Base-by-base conservation (phyloP, 2,329 filamentous ascomycete genomes). In the Calonectria montana region DNA sequence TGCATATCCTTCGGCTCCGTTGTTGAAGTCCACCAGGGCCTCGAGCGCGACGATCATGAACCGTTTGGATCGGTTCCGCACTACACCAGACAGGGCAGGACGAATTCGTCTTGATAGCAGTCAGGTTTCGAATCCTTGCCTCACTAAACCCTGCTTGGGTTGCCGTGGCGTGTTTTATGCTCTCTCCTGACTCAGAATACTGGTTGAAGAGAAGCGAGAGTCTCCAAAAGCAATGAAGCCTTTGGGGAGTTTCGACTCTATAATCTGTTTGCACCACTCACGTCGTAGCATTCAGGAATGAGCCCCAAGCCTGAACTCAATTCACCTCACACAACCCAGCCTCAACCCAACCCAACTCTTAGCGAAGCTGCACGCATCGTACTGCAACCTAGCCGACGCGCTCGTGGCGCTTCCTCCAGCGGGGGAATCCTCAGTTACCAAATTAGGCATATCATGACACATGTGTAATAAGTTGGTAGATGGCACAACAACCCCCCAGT, bases 91-190 rank as follows among this genome's bases (percentile, higher is more conserved):
- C 45, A 41, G 27, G 13, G 55, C 57, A 61, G 57, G 57, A 61
- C 37, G 21, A 43, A 61, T 18, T 57, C 16, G 29, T 61, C 9
- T 37, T n/a, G 27, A 65, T 63, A 37, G 37, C 45, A 41, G 53
- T 43, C 35, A 16, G 41, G 63, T 27, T 41, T 29, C 29, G 57
- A 21, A 21, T 63, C 37, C 55, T 63, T 27, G 25, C 21, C 41
- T 29, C 21, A 37, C 53, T 55, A 53, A 53, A 37, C 53, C 37
- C 21, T 15, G 29, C 43, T 63, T 47, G 55, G 63, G 4, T 70
- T 63, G 31, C 68, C 62, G 68, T 67, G 63, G 63, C 62, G 62
- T 66, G 21, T 53, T 27, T 31, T 41, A 50, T 31, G 21, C 35
- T 31, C 45, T 61, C 27, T 47, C 29, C 63, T 41, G 16, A 55